phyloP scores from a whole-genome alignment of 2,329 filamentous ascomycete species.

The Thelonectria discophora region DNA sequence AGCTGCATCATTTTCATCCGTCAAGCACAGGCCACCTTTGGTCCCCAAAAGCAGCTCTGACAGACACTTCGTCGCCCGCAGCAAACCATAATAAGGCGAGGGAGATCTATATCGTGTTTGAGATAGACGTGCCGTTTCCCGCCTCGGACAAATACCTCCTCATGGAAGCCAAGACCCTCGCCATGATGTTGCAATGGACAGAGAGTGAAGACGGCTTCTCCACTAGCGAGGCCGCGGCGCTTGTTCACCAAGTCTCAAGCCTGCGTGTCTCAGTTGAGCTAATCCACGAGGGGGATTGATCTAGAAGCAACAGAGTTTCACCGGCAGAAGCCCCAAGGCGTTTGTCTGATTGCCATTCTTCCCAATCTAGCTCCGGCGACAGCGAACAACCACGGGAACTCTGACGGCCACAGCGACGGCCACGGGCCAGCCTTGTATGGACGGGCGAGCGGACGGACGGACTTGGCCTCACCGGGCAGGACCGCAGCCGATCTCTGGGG shows the following conservation, averaged over 20 bases:
- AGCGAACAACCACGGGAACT: constrained; percentile 15
- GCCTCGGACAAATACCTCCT: constrained; percentile 1
- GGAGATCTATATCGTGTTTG: neutral
- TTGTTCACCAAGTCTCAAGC: neutral
- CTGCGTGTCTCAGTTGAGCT: constrained; percentile 12
- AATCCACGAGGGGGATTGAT: constrained; percentile 21
- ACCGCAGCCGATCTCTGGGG: constrained; percentile 22
- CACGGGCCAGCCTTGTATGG: constrained; percentile 29
- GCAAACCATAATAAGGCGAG: neutral
- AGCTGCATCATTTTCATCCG: neutral
- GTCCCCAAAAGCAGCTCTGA: neutral
- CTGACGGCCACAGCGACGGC: constrained; percentile 16
- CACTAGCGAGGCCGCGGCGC: constrained; percentile 2
- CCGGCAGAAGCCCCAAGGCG: constrained; percentile 15
- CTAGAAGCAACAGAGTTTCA: constrained; percentile 25
- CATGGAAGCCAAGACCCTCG: constrained; percentile 7
- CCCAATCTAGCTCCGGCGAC: constrained; percentile 28
- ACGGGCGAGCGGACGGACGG: constrained; percentile 27
- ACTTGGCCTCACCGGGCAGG: constrained; percentile 22
- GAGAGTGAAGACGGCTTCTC: constrained; percentile 2
- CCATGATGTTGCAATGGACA: constrained; percentile 10
- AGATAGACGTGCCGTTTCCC: neutral
- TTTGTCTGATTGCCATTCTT: constrained; percentile 14
- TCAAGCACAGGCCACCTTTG: constrained; percentile 2
- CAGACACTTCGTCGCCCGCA: neutral